phyloP scores from a whole-genome alignment of 306 rosid species.

The Hippophae gyantsensis region DNA sequence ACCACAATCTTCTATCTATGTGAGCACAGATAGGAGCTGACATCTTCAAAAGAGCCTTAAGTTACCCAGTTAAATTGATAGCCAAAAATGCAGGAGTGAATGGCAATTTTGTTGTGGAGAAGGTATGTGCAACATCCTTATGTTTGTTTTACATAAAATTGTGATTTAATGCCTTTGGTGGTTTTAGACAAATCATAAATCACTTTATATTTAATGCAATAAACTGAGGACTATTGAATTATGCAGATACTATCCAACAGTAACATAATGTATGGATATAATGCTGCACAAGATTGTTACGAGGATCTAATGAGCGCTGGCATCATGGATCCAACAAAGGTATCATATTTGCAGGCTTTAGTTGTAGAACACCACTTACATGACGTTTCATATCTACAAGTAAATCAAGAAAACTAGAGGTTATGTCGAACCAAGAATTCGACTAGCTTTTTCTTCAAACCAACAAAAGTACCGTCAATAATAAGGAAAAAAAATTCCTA shows the following conservation, averaged over 20 bases:
- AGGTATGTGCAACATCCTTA: conserved; percentile 40
- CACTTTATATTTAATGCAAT: conserved; percentile 11
- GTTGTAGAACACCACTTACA: background rate
- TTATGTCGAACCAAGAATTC: too few relatives aligned
- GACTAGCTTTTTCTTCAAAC: too few relatives aligned
- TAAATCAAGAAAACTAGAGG: too few relatives aligned
- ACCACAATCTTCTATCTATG: conserved; percentile 5
- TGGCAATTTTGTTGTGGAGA: conserved; percentile 71
- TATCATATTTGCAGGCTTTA: conserved; percentile 2
- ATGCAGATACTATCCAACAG: conserved; percentile 54
- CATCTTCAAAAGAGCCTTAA: conserved; percentile 70
- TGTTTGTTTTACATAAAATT: conserved; percentile 8
- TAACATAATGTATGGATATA: conserved; percentile 55
- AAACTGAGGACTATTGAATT: conserved; percentile 12
- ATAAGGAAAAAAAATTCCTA: too few relatives aligned
- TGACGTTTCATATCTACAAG: background rate
- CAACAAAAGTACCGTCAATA: too few relatives aligned
- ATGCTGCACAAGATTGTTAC: conserved; percentile 66
- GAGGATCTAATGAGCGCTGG: conserved; percentile 82
- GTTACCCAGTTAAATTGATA: conserved; percentile 69
- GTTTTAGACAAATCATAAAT: conserved; percentile 10
- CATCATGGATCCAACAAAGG: conserved; percentile 92
- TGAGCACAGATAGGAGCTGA: conserved; percentile 80
- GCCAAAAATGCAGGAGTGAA: conserved; percentile 91
- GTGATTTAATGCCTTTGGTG: conserved; percentile 11